phyloP scores from a whole-genome alignment of 148 eudicot genomes.

The Tetragonia tetragonoides region DNA sequence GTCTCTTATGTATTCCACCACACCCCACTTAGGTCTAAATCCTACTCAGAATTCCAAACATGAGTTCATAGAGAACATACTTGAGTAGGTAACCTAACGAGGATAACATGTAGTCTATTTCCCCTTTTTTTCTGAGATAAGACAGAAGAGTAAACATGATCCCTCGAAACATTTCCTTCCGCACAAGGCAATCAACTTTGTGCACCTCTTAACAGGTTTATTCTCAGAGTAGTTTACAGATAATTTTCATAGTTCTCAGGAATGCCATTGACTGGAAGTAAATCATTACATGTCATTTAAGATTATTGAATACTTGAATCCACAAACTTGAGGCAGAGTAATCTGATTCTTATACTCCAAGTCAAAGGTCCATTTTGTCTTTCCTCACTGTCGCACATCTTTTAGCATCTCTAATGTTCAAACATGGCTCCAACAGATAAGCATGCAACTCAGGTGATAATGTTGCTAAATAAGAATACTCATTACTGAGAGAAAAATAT shows the following conservation, averaged over 20 bases:
- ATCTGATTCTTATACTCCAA: not conserved
- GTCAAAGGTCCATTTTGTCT: not conserved
- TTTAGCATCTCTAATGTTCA: not conserved
- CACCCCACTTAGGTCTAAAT: no score
- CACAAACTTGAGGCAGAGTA: not conserved
- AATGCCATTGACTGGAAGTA: not conserved
- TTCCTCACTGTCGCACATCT: not conserved
- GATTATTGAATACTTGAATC: not conserved
- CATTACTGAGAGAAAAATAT: not conserved
- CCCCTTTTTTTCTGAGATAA: no score
- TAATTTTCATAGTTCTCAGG: not conserved
- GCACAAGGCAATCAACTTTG: not conserved
- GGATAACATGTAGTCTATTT: no score
- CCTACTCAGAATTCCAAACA: no score
- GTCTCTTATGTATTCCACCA: no score
- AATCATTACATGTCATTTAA: not conserved
- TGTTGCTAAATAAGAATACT: not conserved
- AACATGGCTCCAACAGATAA: not conserved
- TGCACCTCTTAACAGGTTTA: not conserved
- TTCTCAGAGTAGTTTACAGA: not conserved
- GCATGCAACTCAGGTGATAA: slow-evolving; percentile 1
- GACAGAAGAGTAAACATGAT: no score
- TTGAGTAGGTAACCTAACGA: no score
- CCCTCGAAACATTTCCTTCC: not conserved
- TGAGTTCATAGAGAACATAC: no score